Evolutionary conservation across 2,329 filamentous ascomycete genomes (phyloP).

Genomic region (Chaetomium sp.): DNA sequence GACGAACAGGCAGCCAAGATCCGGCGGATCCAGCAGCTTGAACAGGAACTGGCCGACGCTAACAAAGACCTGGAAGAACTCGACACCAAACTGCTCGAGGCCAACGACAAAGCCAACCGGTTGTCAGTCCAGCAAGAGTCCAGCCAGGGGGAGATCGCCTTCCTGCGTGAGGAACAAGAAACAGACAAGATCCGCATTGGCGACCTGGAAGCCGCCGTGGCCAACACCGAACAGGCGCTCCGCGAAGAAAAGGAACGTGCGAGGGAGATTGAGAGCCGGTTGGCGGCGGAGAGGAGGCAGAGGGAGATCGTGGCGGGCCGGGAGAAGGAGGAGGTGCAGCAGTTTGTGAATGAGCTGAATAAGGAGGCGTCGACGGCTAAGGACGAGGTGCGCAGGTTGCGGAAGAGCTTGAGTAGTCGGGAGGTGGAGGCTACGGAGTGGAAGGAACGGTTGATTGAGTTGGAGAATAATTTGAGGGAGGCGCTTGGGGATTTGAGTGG

Average conservation of each 20-base stretch:
- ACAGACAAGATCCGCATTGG: slow-evolving; percentile 96
- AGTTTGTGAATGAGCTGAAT: slow-evolving; percentile 88
- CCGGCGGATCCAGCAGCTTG: slow-evolving; percentile 72
- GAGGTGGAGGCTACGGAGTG: slow-evolving; percentile 86
- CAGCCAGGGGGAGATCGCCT: slow-evolving; percentile 85
- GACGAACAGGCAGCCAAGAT: slow-evolving; percentile 79
- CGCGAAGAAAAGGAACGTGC: slow-evolving; percentile 76
- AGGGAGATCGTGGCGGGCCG: slow-evolving; percentile 78
- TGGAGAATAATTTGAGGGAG: slow-evolving; percentile 82
- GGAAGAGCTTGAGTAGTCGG: slow-evolving; percentile 73
- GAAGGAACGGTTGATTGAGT: slow-evolving; percentile 83
- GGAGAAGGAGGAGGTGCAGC: slow-evolving; percentile 92
- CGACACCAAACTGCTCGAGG: slow-evolving; percentile 75
- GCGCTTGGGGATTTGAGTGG: slow-evolving; percentile 83
- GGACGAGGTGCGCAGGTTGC: slow-evolving; percentile 75
- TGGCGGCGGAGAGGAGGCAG: slow-evolving; percentile 75
- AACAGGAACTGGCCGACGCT: slow-evolving; percentile 74
- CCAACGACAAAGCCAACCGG: slow-evolving; percentile 80
- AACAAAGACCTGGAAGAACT: slow-evolving; percentile 82
- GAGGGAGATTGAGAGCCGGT: slow-evolving; percentile 65
- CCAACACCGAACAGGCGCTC: slow-evolving; percentile 70
- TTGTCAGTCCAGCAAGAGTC: slow-evolving; percentile 89
- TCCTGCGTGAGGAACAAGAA: slow-evolving; percentile 94
- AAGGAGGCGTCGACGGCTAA: slow-evolving; percentile 72
- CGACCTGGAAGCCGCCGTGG: slow-evolving; percentile 77